These are phyloP conservation scores for Penicillium hesseltinei DNA, from an alignment of 2,329 filamentous ascomycete genomes.

Conservation along the genomic window DNA sequence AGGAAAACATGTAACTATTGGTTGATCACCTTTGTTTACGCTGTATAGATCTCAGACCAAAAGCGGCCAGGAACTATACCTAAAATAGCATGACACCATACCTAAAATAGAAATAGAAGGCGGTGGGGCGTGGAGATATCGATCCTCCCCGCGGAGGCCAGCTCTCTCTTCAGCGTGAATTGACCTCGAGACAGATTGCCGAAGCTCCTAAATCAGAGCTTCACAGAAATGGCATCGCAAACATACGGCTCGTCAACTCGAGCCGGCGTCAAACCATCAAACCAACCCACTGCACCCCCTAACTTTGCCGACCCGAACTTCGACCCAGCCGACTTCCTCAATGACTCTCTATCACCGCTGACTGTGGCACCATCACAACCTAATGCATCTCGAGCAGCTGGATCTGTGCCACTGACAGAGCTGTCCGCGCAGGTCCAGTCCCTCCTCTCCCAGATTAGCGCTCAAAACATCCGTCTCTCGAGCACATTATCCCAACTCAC, in stretches of 20 bases:
- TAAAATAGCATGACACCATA: neutral
- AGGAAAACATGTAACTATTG: neutral
- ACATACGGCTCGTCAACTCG: slow-evolving; percentile 24
- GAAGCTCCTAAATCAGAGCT: neutral
- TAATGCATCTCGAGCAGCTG: slow-evolving; percentile 41
- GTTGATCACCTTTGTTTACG: neutral
- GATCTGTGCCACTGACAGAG: slow-evolving; percentile 65
- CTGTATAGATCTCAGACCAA: neutral
- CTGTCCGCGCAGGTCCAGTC: slow-evolving; percentile 78
- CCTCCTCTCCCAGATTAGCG: slow-evolving; percentile 82
- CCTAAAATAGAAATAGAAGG: neutral
- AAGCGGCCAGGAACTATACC: neutral
- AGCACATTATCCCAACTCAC: slow-evolving; percentile 82
- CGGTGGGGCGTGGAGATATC: slow-evolving; percentile 9
- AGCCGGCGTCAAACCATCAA: slow-evolving; percentile 25
- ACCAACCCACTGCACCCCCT: slow-evolving; percentile 49
- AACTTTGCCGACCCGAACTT: slow-evolving; percentile 77
- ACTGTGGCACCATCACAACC: slow-evolving; percentile 47
- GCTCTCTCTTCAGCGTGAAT: neutral
- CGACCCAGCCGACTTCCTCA: slow-evolving; percentile 82
- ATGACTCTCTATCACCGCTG: slow-evolving; percentile 70
- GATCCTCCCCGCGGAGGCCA: slow-evolving; percentile 11
- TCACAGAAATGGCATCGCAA: slow-evolving; percentile 19
- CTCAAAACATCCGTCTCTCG: slow-evolving; percentile 80
- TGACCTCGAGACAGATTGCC: neutral